Evolutionary conservation across 2,329 filamentous ascomycete species (phyloP).

Genomic region (Aureobasidium musti): DNA sequence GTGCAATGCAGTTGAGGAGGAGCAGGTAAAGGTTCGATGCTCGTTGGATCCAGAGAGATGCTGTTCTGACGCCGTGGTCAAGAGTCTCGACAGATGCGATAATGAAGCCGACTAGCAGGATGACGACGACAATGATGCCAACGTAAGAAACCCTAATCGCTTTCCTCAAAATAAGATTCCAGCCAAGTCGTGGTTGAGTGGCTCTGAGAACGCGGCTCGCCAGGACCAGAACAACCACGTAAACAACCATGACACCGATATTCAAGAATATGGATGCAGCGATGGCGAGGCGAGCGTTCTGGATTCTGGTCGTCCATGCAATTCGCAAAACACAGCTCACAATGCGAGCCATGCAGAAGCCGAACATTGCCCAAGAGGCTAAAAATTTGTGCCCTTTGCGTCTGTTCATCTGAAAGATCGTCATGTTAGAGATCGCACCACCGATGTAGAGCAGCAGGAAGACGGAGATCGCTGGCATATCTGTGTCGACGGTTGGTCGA

Average conservation of each 20-base stretch:
- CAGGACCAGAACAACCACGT: slow-evolving; percentile 39
- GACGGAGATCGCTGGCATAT: slow-evolving; percentile 47
- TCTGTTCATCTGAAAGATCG: slow-evolving; percentile 46
- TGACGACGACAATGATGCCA: slow-evolving; percentile 32
- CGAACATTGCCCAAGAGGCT: slow-evolving; percentile 45
- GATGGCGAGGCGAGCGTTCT: slow-evolving; percentile 38
- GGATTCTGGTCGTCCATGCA: slow-evolving; percentile 38
- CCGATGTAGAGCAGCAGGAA: slow-evolving; percentile 48
- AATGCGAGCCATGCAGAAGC: slow-evolving; percentile 49
- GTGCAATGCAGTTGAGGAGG: slow-evolving; percentile 3
- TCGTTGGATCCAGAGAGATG: slow-evolving; percentile 16
- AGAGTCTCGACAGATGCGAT: slow-evolving; percentile 39
- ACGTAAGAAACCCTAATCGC: background rate
- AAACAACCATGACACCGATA: slow-evolving; percentile 39
- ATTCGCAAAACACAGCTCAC: slow-evolving; percentile 45
- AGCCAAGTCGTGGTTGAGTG: slow-evolving; percentile 34
- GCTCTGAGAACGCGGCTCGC: slow-evolving; percentile 33
- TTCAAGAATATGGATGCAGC: slow-evolving; percentile 40
- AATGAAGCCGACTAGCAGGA: slow-evolving; percentile 37
- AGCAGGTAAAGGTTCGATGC: slow-evolving; percentile 26
- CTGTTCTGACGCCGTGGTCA: slow-evolving; percentile 12
- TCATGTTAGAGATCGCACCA: slow-evolving; percentile 47
- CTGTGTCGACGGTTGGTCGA: slow-evolving; percentile 40
- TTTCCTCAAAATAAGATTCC: slow-evolving; percentile 33
- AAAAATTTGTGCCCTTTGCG: slow-evolving; percentile 47